Percentiles rank a stretch among this genome's conserved stretches.
These are phyloP conservation scores for Sambucus nigra DNA, from an alignment of 129 eudicot species.

Conservation along the genomic window DNA sequence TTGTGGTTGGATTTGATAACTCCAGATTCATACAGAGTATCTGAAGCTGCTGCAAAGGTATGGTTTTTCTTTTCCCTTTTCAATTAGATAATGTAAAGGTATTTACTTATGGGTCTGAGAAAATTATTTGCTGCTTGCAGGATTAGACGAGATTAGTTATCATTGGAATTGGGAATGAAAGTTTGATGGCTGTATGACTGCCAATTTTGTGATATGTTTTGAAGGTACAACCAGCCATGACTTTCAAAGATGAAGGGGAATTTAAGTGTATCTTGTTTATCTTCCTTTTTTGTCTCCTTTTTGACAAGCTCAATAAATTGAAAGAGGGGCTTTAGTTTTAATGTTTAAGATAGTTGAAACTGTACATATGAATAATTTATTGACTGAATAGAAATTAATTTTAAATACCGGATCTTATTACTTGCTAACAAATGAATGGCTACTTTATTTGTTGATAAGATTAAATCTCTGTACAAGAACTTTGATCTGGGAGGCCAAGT, in stretches of 20 bases:
- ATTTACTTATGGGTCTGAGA: background rate
- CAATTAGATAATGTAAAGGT: no score
- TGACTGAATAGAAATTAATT: background rate
- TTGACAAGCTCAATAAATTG: background rate
- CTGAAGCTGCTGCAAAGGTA: slow-evolving; percentile 26
- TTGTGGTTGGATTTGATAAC: slow-evolving; percentile 22
- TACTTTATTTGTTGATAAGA: background rate
- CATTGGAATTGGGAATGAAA: background rate
- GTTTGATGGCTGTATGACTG: slow-evolving; percentile 8
- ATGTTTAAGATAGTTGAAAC: background rate
- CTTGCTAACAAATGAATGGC: background rate
- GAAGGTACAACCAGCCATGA: slow-evolving; percentile 10
- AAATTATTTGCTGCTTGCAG: background rate
- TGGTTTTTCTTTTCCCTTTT: background rate
- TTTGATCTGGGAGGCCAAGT: background rate
- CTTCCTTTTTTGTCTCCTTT: background rate
- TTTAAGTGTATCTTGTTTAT: background rate
- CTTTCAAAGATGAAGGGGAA: slow-evolving; percentile 13
- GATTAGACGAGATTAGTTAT: slow-evolving; percentile 1
- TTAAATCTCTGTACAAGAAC: background rate
- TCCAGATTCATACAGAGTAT: slow-evolving; percentile 32
- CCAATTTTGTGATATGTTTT: slow-evolving; percentile 5
- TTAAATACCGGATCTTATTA: background rate
- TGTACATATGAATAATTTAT: background rate
- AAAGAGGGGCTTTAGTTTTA: background rate